Base-by-base conservation (phyloP, 768 basidiomycete species). In the Lanmaoa rubissima region DNA sequence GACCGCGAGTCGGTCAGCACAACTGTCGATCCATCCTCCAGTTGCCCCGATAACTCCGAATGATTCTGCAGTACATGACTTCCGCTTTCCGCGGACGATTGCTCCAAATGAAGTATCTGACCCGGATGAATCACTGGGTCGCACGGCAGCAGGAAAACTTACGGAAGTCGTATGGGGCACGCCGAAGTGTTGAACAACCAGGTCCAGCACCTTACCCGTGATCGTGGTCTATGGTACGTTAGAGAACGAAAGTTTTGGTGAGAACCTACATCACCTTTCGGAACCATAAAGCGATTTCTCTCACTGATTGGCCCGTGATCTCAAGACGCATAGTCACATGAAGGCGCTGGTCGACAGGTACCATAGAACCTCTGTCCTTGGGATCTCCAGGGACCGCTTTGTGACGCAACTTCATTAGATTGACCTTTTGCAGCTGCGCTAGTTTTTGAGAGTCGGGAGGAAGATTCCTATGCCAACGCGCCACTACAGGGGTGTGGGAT, bases 391-490 rank as follows among this genome's bases (percentile, higher is more conserved):
- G 82, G 41, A 74, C 62, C 12, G 92, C 92, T 39, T 75, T 78
- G 66, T 88, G 89, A 52, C 85, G 83, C 79, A 93, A 80, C 65
- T 84, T 89, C 80, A 92, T 88, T 6, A 86, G 65, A 63, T 85
- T 82, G 17, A 91, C 66, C 62, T 82, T 83, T 54, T 78, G 78
- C 56, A 78, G 69, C 58, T 83, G 81, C 1, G 79, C 82, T 21
- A 80, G 66, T 61, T 84, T 84, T 52, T 73, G 76, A 9, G 84
- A 79, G 61, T 85, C 80, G 13, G 75, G 76, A 7, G 81, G 77
- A 39, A 68, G 62, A 58, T 76, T 76, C 36, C 55, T 60, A 28
- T 53, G 58, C 49, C 63, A 68, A n/a, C 62, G 71, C 11, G 59
- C 56, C 13, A 62, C 70, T n/a, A 62, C 45, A 17, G 74, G 67